Evolutionary conservation across 2,329 filamentous ascomycete genomes (phyloP), one percentile per base, ranked within the genome.

Genomic region (Verticillium klebahnii): DNA sequence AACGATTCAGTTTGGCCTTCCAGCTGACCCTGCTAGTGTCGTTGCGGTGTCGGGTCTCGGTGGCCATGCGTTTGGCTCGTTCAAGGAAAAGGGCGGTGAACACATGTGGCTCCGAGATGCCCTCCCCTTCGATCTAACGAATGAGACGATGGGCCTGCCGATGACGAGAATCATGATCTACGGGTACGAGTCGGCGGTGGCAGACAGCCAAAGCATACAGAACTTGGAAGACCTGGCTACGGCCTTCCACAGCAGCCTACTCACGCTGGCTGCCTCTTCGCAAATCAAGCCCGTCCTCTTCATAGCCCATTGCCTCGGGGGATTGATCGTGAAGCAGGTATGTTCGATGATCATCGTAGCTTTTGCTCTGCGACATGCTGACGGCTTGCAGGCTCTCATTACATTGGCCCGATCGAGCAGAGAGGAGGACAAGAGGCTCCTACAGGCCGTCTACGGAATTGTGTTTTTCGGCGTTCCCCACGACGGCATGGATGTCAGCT

Each of bases 21-120:
- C 34, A 36, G n/a, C 19, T 4, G n/a, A 23, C 7, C 17, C 6
- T 19, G n/a, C 2, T 9, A 19, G 56, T 19, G n/a, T 58, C 19
- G 15, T 58, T 8, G 56, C 56, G 8, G 31, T 58, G 39, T 14
- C 64, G 5, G 69, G 68, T 1, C 65, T 70, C 23, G 67, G 67
- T 15, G 64, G 65, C 2, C 69, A 71, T 58, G 68, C 69, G 1
- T 70, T 67, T 31, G 64, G 67, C 0, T 71, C 69, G 1, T 71
- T 71, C 60, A 69, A 69, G 56, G 64, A 67, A 25, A 62, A 56
- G 31, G 61, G 50, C n/a, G 66, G 66, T 1, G 5, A 37, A 11
- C 61, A 67, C 34, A 68, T 69, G 67, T 71, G 69, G 69, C 64
- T 70, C n/a, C 63, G 66, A 8, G 69, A 71, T 59, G 25, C 63